Base-by-base conservation (phyloP, 208 protist species). In the Acanthamoeba castellanii region DNA sequence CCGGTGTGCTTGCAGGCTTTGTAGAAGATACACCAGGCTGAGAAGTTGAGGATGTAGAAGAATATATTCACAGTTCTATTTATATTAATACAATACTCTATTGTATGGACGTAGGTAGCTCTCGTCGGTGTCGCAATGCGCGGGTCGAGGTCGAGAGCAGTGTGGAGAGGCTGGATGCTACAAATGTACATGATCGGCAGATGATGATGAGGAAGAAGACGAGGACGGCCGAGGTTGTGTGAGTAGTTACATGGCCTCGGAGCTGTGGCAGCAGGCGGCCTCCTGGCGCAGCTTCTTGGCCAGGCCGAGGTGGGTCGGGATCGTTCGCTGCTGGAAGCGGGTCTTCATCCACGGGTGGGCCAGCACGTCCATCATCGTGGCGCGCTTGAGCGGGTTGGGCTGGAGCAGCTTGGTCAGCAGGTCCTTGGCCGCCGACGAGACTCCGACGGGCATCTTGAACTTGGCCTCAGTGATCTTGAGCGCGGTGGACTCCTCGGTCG, bases 361-460 rank as follows among this genome's bases (percentile, higher is more conserved):
- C 16, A 88, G 81, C 25, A 88, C 81, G n/a, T 88, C 81, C 47
- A 64, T 64, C 81, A 88, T 88, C 14, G 81, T 88, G 47, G 81
- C 81, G 25, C 81, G 42, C 47, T 42, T 52, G 81, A 88, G 81
- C 25, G 81, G 81, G 32, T 88, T 61, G 47, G 81, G 81, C 47
- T 88, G 8, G 47, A 88, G 81, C 2, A 88, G 81, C 81, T 27
- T 52, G n/a, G 27, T 14, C 27, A 88, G 42, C 47, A 88, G 81
- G 81, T 88, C 81, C 81, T 88, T 88, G 81, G 81, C 81, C 47
- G 16, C 27, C 25, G 81, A 18, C 14, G 81, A 88, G 34, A 88
- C 5, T 5, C 81, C 81, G 30, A 11, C 32, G 16, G 81, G 52
- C 70, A 78, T 45, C 42, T 88, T 61, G 81, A 61, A 88, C 47